Percentiles rank a stretch among this genome's conserved stretches.
Conservation (phyloP, 164 flowering plant species). For the Cinnamomum chago region DNA sequence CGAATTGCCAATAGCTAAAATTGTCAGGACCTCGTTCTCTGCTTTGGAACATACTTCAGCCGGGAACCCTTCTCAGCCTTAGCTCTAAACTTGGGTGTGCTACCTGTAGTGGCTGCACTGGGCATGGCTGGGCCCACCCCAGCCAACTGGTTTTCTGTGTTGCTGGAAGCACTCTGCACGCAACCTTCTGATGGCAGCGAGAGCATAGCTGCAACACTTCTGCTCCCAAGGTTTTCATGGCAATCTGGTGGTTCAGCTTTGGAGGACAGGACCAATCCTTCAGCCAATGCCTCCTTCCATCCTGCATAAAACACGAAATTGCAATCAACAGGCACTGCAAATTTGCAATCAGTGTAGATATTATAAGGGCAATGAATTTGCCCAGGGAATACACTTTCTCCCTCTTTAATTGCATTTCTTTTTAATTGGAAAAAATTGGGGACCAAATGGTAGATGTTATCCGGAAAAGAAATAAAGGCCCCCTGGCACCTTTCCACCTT, state of each 20-base stretch:
- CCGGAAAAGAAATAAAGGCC: too few species aligned
- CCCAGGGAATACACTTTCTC: too few species aligned
- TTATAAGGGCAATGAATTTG: neutral
- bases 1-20: neutral
- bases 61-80: constrained; percentile 44
- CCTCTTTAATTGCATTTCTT: too few species aligned
- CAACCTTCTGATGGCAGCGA: constrained; percentile 10
- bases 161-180: constrained; percentile 21
- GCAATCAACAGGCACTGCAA: neutral
- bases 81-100: constrained; percentile 28
- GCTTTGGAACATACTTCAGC: constrained; percentile 61
- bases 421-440: too few species aligned
- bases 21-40: constrained; percentile 21
- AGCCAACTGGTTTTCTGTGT: constrained; percentile 28
- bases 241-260: constrained; percentile 29
- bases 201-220: neutral
- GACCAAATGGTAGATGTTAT: too few species aligned
- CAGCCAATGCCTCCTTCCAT: constrained; percentile 74
- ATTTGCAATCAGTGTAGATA: neutral
- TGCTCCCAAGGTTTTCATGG: constrained; percentile 20
- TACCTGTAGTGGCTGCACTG: constrained; percentile 10
- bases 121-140: constrained; percentile 11
- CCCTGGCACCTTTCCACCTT: too few species aligned
- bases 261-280: constrained; percentile 42
- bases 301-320: constrained; percentile 34